Evolutionary conservation across 768 basidiomycete genomes (phyloP), one percentile per base, ranked within the genome.

Genomic region (Boletus rufocinnamomeus): DNA sequence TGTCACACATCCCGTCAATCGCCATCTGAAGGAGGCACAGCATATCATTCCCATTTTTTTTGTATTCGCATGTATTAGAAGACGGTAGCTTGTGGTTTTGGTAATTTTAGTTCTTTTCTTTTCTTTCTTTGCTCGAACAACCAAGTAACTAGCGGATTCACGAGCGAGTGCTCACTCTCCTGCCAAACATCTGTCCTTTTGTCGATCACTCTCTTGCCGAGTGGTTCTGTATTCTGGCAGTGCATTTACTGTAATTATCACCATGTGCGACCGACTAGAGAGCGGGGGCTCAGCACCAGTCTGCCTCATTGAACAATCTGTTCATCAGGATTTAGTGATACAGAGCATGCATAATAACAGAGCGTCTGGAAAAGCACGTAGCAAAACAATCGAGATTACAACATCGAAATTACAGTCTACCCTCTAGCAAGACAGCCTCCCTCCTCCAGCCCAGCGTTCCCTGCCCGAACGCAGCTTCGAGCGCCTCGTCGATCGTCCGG

Each of bases 401-500:
- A 54, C 44, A 44, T 2, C 21, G 14, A 21, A 16, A 13, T 69
- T 54, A 86, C 59, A 86, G 63, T 63, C 85, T 73, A 62, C 82
- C 82, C 70, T 86, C 83, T 32, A 86, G 58, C 37, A 84, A 61
- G 30, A 82, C 65, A 34, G 78, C 70, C 23, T 79, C 77, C 60
- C 80, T 78, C 56, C 85, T 79, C 90, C 90, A 91, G 21, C 77
- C 81, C 40, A 91, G 75, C 32, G 78, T 79, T 23, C 83, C 83
- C 67, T 83, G 80, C 17, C 91, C 91, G 66, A 95, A 94, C 13
- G 91, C 92, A 2, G 87, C 91, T 51, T 91, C 88, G 35, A 95
- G 76, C 1, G 86, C 91, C 70, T 95, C 92, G 27, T 84, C 79
- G 41, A 96, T 82, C 10, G 85, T 90, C 54, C 83, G 78, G 34